Percentiles rank a stretch among this genome's conserved stretches.
These are phyloP conservation scores for Parsonsia alboflavescens DNA, from an alignment of 257 asterid genomes.

Conservation along the genomic window DNA sequence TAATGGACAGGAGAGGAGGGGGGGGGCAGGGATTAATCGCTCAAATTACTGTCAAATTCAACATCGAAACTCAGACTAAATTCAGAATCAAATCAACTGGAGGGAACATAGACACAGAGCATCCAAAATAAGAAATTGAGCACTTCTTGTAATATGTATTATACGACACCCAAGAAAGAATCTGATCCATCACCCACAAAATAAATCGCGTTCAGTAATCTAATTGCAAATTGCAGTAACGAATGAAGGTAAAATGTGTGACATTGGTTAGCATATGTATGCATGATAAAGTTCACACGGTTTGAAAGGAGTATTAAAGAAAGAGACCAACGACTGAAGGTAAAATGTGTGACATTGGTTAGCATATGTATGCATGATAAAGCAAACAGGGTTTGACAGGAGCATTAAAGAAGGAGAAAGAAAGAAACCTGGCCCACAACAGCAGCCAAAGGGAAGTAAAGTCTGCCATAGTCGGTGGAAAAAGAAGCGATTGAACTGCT, in stretches of 20 bases:
- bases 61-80: not conserved
- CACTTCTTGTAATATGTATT: not conserved
- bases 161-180: not conserved
- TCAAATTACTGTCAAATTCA: not conserved
- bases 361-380: not conserved
- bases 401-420: not conserved
- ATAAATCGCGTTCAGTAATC: not conserved
- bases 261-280: not conserved
- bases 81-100: not conserved
- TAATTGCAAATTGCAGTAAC: not conserved
- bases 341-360: not conserved
- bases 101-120: not conserved
- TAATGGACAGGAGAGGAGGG: no score
- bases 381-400: not conserved
- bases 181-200: not conserved
- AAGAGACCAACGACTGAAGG: no score
- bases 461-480: conserved; percentile 52
- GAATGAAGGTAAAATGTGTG: not conserved
- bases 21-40: not conserved
- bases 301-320: not conserved
- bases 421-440: conserved; percentile 87
- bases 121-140: not conserved
- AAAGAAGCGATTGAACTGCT: conserved; percentile 24
- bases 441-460: conserved; percentile 86
- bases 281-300: not conserved